Base-by-base conservation (phyloP, 2,329 filamentous ascomycete genomes). In the Ophiostoma australiae region DNA sequence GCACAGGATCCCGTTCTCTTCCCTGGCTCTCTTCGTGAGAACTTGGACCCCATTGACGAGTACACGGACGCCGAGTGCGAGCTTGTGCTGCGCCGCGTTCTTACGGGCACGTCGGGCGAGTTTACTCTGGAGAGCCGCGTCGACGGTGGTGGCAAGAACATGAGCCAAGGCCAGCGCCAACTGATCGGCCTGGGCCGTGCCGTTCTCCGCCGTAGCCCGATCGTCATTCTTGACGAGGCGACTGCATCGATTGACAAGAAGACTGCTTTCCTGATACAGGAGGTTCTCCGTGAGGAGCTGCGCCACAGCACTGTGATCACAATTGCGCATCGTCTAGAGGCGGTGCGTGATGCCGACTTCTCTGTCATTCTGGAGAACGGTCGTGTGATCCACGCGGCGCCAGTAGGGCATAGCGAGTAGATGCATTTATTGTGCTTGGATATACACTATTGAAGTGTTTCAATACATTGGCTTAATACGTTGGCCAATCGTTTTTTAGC, bases 21-120 rank as follows among this genome's bases (percentile, higher is more conserved):
- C 76, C 85, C 86, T 0, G 86, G 86, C 3, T 85, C 85, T 0
- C 76, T 88, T 52, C 82, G 85, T 33, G 84, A 88, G 76, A 89
- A 93, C 76, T 84, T 94, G 31, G 91, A 94, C 74, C 89, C 91
- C 0, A 82, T 90, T 70, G 81, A 81, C 6, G 86, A 89, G 73
- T 83, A 84, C 71, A 83, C 87, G 20, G 83, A 87, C 66, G 77
- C 76, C 2, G 85, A 84, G 71, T 86, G 85, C 76, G 78, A 78
- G 4, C 78, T 79, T 7, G 83, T 85, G 1, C 81, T 93, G 3
- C 81, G 81, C 17, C 86, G 88, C 10, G 89, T 91, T 0, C 80
- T 93, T 0, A 84, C 85, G 1, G 73, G 73, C 8, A 67, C 66
- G 5, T 67, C 68, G 13, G 69, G 72, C n/a, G 73, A 70, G 33